phyloP scores from a whole-genome alignment of 2,329 filamentous ascomycete species.

The Aspergillus carbonarius region DNA sequence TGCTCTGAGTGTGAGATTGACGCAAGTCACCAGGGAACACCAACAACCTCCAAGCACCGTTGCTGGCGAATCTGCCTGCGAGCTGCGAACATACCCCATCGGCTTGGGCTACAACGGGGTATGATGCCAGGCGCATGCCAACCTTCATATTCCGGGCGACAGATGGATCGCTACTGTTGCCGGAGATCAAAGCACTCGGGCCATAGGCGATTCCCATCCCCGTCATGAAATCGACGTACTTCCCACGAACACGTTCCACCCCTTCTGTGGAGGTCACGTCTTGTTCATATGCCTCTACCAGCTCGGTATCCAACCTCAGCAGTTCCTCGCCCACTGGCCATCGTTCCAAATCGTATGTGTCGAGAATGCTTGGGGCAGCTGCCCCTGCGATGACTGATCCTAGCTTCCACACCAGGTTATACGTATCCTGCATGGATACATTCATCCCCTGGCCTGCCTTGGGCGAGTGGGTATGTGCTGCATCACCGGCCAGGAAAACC shows the following conservation, averaged over 20 bases:
- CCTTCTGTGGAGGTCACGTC: not conserved
- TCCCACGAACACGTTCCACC: not conserved
- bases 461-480: not conserved
- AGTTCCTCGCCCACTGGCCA: constrained; percentile 64
- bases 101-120: constrained; percentile 10
- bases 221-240: constrained; percentile 8
- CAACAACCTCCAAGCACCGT: constrained; percentile 19
- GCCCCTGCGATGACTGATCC: constrained; percentile 47
- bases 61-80: constrained; percentile 10
- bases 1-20: not conserved
- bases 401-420: constrained; percentile 1
- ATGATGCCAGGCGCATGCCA: constrained; percentile 17
- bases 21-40: constrained; percentile 22
- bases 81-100: constrained; percentile 12
- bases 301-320: constrained; percentile 58
- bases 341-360: constrained; percentile 56
- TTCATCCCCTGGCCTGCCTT: constrained; percentile 2
- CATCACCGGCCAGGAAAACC: not conserved
- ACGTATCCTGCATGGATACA: not conserved
- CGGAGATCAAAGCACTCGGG: constrained; percentile 1
- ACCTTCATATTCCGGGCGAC: constrained; percentile 13
- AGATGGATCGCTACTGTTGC: not conserved
- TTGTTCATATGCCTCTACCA: constrained; percentile 5
- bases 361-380: constrained; percentile 43
- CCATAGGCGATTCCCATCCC: constrained; percentile 9